Percentiles rank a stretch among this genome's conserved stretches.
phyloP scores from a whole-genome alignment of 495 filamentous ascomycete species.

The Oidiodendron maius region DNA sequence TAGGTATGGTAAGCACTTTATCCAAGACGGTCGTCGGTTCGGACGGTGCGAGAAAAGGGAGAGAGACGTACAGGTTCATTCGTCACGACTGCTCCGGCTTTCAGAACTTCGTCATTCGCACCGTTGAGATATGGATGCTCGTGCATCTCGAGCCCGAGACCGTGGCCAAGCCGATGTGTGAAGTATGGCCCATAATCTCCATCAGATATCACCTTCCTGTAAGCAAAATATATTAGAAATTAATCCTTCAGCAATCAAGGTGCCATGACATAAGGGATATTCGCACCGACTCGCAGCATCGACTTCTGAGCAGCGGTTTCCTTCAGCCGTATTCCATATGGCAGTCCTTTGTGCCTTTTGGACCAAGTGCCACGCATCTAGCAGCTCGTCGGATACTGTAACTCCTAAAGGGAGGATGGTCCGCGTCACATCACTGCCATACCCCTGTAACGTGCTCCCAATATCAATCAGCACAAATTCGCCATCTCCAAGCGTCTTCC shows the following conservation, averaged over 20 bases:
- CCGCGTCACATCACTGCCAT: constrained; percentile 25
- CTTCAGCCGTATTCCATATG: constrained; percentile 15
- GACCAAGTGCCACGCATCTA: constrained; percentile 22
- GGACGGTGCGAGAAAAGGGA: not conserved
- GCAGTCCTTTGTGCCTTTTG: constrained; percentile 17
- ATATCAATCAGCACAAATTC: constrained; percentile 29
- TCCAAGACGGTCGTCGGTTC: too few species aligned
- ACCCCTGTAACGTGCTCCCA: constrained; percentile 22
- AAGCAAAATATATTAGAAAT: too few species aligned
- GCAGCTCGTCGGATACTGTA: constrained; percentile 15
- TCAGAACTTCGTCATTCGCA: constrained; percentile 23
- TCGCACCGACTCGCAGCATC: constrained; percentile 9
- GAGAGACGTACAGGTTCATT: constrained; percentile 23
- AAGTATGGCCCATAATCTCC: constrained; percentile 21
- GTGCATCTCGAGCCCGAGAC: constrained; percentile 24
- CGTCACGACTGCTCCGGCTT: constrained; percentile 20
- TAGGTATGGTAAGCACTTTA: too few species aligned
- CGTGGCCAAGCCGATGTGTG: constrained; percentile 25
- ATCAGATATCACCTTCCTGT: constrained; percentile 17
- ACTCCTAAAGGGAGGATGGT: constrained; percentile 20
- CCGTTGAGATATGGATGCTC: constrained; percentile 29
- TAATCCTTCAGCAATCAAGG: too few species aligned
- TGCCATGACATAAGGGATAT: not conserved
- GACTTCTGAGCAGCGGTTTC: constrained; percentile 19
- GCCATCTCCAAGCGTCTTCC: constrained; percentile 14